Base-by-base conservation (phyloP, 306 rosid species). In the Parietaria judaica region DNA sequence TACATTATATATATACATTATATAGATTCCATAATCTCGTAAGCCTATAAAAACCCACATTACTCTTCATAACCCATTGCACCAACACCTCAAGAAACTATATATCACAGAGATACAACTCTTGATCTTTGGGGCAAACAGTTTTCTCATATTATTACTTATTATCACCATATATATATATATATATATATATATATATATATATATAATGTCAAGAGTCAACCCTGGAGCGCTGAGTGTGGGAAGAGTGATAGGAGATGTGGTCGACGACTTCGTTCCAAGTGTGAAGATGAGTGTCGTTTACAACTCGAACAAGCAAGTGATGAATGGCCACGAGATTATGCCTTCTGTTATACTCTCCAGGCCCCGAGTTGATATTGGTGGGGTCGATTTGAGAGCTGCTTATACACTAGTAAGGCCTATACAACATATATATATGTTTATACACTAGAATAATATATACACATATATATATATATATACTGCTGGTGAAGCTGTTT, bases 161-260 rank as follows among this genome's bases (percentile, higher is more conserved):
- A n/a, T n/a, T n/a, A n/a, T n/a, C n/a, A n/a, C n/a, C n/a, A n/a
- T n/a, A n/a, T n/a, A n/a, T n/a, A n/a, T n/a, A n/a, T n/a, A n/a
- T n/a, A n/a, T n/a, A n/a, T n/a, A n/a, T n/a, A n/a, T n/a, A n/a
- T n/a, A n/a, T n/a, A n/a, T n/a, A n/a, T n/a, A n/a, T n/a, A 5
- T 41, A 41, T 5, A 41, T 5, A 41, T 41, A 41, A 41, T 41
- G 45, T 41, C 45, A 41, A 41, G 45, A 41, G 80, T 78, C 96
- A 58, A 77, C 89, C 69, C 69, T 79, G 69, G 94, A 66, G 72
- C 95, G 60, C 76, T 85, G 7, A 36, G 55, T 60, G 76, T 85
- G 43, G 98, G 89, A 54, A 68, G 95, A 74, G 95, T 92, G 34
- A 87, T 86, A 56, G 98, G 96, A 72, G 98, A 92, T 36, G 98